Evolutionary conservation across 805 yeast species (phyloP), one percentile per base, ranked within the genome.

Genomic region (Metschnikowia borealis): DNA sequence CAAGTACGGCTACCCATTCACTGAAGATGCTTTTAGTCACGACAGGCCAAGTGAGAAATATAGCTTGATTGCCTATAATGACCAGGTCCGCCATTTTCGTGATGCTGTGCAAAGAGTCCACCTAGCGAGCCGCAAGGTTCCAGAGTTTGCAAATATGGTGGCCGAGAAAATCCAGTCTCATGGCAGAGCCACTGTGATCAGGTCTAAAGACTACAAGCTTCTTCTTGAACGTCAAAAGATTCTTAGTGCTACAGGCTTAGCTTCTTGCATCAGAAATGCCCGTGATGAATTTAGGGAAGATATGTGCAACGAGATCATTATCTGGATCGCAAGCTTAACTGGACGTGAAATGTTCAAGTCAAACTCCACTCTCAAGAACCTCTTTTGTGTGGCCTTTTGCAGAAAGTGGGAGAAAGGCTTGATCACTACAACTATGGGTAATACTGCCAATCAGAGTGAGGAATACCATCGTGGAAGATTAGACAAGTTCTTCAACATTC

Each of bases 281-380:
- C 70, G 90, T 50, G 96, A 89, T 60, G 69, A 80, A 6, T 85
- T 87, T 61, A 71, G 94, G 47, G 96, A 89, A 61, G 91, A 86
- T 50, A 83, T 87, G 87, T 83, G 86, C 56, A 83, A 80, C 38
- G 89, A 84, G 53, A 81, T 89, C 17, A 62, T 87, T 6, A 58
- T 63, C n/a, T 86, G 94, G 90, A 62, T 89, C 5, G 64, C 69
- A 26, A 85, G 82, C 37, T 64, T 89, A 26, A 71, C 85, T 0
- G 75, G 74, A 42, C 76, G 85, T 10, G 75, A 79, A 35, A 57
- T 84, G 3, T 75, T 76, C 51, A 80, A 79, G 8, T 77, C 78
- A 45, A 77, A 79, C 55, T 65, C 67, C 32, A 52, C 71, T 0
- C 63, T 79, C 5, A 74, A 84, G 44, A 77, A 81, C 44, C 59